Evolutionary conservation across 1,139 yeast species (phyloP).

Genomic region (Candida labiduridarum): DNA sequence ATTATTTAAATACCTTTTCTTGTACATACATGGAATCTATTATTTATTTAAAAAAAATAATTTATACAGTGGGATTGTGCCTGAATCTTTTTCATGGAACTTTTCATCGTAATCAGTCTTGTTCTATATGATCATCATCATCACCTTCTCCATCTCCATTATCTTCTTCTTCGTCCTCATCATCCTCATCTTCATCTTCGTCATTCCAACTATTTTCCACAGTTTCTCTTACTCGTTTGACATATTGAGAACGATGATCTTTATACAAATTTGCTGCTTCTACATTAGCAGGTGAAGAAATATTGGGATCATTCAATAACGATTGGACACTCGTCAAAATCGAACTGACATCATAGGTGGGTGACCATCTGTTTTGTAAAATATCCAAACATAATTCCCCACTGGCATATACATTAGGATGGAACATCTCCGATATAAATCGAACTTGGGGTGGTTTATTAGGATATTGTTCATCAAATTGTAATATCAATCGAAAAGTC

Average conservation of each 20-base stretch:
- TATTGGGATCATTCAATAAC: conserved; percentile 92
- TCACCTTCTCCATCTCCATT: conserved; percentile 9
- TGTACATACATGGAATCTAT: conserved; percentile 3
- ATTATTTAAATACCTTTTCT: background rate
- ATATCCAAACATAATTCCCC: conserved; percentile 97
- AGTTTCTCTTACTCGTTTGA: conserved; percentile 88
- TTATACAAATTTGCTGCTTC: conserved; percentile 96
- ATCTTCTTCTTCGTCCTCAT: conserved; percentile 60
- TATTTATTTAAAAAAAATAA: background rate
- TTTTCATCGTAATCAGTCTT: background rate
- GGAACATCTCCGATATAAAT: conserved; percentile 93
- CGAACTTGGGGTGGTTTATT: conserved; percentile 94
- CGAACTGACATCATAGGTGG: conserved; percentile 98
- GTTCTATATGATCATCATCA: conserved; percentile 5
- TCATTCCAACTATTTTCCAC: conserved; percentile 88
- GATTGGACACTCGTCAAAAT: conserved; percentile 88
- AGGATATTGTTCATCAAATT: conserved; percentile 96
- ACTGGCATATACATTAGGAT: conserved; percentile 93
- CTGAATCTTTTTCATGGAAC: too few relatives aligned
- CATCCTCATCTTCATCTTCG: conserved; percentile 63
- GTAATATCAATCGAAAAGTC: conserved; percentile 81
- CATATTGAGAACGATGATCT: conserved; percentile 92
- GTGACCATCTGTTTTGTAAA: conserved; percentile 96
- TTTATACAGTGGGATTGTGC: background rate
- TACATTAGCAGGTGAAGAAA: conserved; percentile 95